Conservation (phyloP, 495 filamentous ascomycete species). For the Neurospora intermedia region DNA sequence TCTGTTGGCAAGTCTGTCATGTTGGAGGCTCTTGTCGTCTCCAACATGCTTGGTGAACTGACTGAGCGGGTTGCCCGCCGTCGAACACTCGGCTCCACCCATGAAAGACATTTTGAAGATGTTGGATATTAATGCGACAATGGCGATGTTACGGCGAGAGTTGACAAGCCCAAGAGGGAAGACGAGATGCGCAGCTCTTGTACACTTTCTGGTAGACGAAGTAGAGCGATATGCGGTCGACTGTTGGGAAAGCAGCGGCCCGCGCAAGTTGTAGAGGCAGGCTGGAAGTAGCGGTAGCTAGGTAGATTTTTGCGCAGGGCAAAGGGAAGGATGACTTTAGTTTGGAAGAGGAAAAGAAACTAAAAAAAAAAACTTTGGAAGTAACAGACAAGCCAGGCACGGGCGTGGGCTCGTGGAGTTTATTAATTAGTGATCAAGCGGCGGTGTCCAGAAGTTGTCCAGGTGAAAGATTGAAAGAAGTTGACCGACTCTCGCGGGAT, state of each 20-base stretch:
- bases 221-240: not conserved
- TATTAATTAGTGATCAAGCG: not conserved
- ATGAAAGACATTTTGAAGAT: constrained; percentile 72
- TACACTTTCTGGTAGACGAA: not conserved
- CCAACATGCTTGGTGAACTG: constrained; percentile 94
- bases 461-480: not conserved
- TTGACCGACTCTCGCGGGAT: not conserved
- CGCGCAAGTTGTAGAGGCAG: not conserved
- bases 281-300: not conserved
- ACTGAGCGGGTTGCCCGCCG: constrained; percentile 86
- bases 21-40: constrained; percentile 88
- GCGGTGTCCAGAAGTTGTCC: not conserved
- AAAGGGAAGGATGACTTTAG: not conserved
- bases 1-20: constrained; percentile 71
- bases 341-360: not conserved
- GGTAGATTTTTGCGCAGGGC: not conserved
- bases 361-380: not conserved
- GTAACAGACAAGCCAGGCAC: not conserved
- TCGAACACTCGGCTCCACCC: constrained; percentile 93
- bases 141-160: not conserved
- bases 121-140: not conserved
- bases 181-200: not conserved
- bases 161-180: not conserved
- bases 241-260: not conserved
- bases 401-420: not conserved